These are phyloP conservation scores for Hydrangea macrophylla DNA, from an alignment of 148 eudicot genomes.

Conservation along the genomic window DNA sequence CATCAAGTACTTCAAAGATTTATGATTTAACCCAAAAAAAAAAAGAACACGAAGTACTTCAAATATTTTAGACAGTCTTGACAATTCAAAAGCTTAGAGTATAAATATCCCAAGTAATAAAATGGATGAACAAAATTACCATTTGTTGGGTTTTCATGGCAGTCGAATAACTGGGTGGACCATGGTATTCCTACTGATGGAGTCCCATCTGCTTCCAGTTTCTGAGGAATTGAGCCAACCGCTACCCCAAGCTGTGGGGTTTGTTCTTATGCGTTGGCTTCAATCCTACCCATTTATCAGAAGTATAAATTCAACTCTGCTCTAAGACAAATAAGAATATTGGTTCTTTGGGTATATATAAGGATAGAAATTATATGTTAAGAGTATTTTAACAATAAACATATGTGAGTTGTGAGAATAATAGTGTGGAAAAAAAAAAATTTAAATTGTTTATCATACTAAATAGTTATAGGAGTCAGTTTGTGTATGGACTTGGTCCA, in stretches of 20 bases:
- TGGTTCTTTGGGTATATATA: too few relatives aligned
- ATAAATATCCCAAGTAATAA: not conserved
- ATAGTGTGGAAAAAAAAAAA: too few relatives aligned
- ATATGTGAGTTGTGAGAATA: too few relatives aligned
- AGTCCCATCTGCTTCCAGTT: slow-evolving; percentile 2
- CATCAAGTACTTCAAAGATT: too few relatives aligned
- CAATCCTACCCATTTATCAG: not conserved
- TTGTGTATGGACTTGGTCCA: too few relatives aligned
- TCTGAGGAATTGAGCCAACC: slow-evolving; percentile 24
- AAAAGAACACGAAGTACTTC: not conserved
- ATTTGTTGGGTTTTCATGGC: slow-evolving; percentile 33
- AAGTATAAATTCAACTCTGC: not conserved
- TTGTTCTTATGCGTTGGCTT: not conserved
- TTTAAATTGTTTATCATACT: too few relatives aligned
- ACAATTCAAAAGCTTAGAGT: not conserved
- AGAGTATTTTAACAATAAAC: too few relatives aligned
- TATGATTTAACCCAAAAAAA: too few relatives aligned
- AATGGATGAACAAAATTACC: slow-evolving; percentile 10
- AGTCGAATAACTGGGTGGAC: slow-evolving; percentile 37
- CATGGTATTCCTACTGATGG: slow-evolving; percentile 30
- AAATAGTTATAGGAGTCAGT: too few relatives aligned
- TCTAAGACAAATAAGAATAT: too few relatives aligned
- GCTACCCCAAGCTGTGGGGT: not conserved
- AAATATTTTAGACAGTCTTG: not conserved
- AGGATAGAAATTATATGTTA: too few relatives aligned